Percentiles rank a stretch among this genome's conserved stretches.
Conservation (phyloP, 306 rosid species). For the Vachellia collinsii region DNA sequence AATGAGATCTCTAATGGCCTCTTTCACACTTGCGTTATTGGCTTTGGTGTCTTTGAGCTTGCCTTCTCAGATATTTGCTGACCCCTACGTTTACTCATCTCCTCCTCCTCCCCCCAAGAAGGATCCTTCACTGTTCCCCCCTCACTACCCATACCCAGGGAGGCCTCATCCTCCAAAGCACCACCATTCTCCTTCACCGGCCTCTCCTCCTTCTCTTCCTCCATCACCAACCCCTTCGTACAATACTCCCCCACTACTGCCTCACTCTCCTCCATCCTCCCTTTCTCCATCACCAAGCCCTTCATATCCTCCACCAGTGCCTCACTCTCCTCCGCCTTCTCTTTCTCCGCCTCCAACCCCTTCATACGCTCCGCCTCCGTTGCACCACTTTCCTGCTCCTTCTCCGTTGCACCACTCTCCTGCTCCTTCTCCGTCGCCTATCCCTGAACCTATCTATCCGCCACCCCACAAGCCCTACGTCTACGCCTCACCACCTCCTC, state of each 20-base stretch:
- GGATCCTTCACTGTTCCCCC: neutral
- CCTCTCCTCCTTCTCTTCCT: too few relatives aligned
- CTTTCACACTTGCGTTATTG: too few relatives aligned
- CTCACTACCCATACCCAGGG: neutral
- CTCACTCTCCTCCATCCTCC: neutral
- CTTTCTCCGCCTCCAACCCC: neutral
- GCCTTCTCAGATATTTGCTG: too few relatives aligned
- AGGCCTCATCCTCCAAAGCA: too few relatives aligned
- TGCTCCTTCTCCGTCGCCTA: neutral
- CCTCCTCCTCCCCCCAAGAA: conserved; percentile 45
- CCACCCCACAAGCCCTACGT: neutral
- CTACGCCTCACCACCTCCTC: neutral
- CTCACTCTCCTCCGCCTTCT: neutral
- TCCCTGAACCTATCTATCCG: neutral
- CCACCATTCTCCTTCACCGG: neutral
- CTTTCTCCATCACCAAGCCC: neutral
- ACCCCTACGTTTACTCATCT: conserved; percentile 46
- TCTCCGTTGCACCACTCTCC: too few relatives aligned
- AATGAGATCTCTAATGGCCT: too few relatives aligned
- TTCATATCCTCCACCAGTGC: neutral
- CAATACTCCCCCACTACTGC: neutral
- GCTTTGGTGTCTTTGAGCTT: too few relatives aligned
- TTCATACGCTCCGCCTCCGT: neutral
- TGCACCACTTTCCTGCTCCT: neutral
- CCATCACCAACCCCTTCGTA: neutral